Conservation (phyloP, 75 land plant genomes). For the Pseudotsuga menziesii region DNA sequence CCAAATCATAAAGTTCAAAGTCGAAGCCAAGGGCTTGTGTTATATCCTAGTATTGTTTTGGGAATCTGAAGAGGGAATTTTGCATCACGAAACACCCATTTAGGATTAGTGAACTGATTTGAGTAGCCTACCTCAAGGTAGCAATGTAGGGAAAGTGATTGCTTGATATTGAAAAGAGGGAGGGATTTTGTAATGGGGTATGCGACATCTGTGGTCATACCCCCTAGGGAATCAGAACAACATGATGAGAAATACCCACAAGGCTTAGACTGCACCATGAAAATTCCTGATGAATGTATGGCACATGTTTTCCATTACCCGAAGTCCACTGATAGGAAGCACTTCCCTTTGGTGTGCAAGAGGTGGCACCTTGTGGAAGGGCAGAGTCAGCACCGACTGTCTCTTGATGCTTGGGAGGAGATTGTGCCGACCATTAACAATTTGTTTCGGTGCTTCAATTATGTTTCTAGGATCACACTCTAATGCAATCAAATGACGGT, state of each 20-base stretch:
- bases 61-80: no score
- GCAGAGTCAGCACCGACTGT: conserved; percentile 31
- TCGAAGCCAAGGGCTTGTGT: no score
- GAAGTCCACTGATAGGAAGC: conserved; percentile 19
- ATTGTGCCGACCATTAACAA: conserved; percentile 15
- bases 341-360: conserved; percentile 37
- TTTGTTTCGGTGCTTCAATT: conserved; percentile 21
- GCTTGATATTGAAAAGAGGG: no score
- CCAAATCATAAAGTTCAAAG: no score
- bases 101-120: no score
- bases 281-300: conserved; percentile 41
- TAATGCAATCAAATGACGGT: conserved; percentile 21
- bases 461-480: conserved; percentile 30
- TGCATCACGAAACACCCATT: no score
- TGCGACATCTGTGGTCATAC: no score
- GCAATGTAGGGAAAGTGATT: no score
- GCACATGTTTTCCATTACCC: conserved; percentile 24
- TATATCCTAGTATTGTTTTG: no score
- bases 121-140: no score
- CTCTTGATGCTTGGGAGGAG: conserved; percentile 25
- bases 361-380: conserved; percentile 38
- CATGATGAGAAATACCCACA: not conserved
- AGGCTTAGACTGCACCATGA: conserved; percentile 17
- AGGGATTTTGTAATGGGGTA: no score
- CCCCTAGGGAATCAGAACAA: not conserved